Base-by-base conservation (phyloP, 345 rosid species). In the Linum usitatissimum region DNA sequence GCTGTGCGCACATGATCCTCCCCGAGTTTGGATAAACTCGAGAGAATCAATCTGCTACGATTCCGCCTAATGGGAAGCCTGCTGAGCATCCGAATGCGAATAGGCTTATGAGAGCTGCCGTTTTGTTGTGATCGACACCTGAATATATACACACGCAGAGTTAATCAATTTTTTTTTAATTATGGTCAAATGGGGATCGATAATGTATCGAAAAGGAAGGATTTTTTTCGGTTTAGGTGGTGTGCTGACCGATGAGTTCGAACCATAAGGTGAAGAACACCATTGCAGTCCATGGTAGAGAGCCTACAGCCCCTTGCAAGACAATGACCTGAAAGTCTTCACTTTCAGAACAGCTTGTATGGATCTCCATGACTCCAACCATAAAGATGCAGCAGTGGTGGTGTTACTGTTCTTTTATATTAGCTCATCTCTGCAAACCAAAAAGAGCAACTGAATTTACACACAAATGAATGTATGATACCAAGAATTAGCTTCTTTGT, bases 201-300 rank as follows among this genome's bases (percentile, higher is more conserved):
- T 34, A 7, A 34, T 34, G 3, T 34, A 34, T 0, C 28, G 28
- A 23, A 23, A 23, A 23, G 28, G 28, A 1, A 23, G 28, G 28
- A 23, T 23, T 40, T 40, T 40, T 40, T 40, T 40, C 3, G 8
- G 7, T 53, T 53, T 19, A 54, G 5, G 19, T 1, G 1, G 28
- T 23, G 40, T 36, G 9, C 78, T 81, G 60, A 84, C 97, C 97
- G 9, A 93, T 87, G 64, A 93, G 81, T 72, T 90, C 94, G 69
- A 93, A 90, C 99, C 97, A 90, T 94, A 93, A 86, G 4, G 99
- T 85, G 62, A 93, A 83, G 77, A 93, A 90, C 42, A 93, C 97
- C 97, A 90, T 83, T 8, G 94, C 97, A 6, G 99, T 93, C 97
- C 99, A 93, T 6, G 97, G 94, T 14, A 90, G 71, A 13, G 94